Evolutionary conservation across 2,329 filamentous ascomycete genomes (phyloP).

Genomic region (Exophiala sideris): DNA sequence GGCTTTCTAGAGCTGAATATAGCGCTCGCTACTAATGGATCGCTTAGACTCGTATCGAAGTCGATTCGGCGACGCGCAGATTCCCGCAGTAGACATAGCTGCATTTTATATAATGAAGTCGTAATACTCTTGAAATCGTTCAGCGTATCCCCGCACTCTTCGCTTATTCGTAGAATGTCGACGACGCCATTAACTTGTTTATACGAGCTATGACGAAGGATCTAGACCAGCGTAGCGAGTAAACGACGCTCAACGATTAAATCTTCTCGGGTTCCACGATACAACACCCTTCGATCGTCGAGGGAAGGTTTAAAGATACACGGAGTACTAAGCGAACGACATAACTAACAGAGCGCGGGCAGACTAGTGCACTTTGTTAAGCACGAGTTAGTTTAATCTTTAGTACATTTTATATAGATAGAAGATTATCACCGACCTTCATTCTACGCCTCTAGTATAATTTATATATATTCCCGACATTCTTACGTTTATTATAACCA

Average conservation of each 20-base stretch:
- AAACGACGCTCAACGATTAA: background rate
- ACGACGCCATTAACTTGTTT: background rate
- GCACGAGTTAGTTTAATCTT: background rate
- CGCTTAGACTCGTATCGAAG: too few relatives aligned
- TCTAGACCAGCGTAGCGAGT: background rate
- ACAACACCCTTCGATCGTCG: background rate
- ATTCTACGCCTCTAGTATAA: slow-evolving; percentile 27
- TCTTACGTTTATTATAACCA: too few relatives aligned
- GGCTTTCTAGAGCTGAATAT: too few relatives aligned
- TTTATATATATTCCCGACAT: background rate
- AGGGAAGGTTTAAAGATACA: slow-evolving; percentile 2
- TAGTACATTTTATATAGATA: background rate
- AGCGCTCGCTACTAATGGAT: too few relatives aligned
- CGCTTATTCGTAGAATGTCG: background rate
- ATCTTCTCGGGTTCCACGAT: background rate
- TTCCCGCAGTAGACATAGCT: too few relatives aligned
- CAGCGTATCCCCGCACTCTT: background rate
- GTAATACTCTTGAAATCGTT: too few relatives aligned
- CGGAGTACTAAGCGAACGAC: background rate
- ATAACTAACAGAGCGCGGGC: background rate
- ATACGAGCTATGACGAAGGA: background rate
- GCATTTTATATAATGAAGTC: too few relatives aligned
- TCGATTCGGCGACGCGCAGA: too few relatives aligned
- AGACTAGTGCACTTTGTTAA: background rate
- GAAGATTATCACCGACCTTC: slow-evolving; percentile 11